Base-by-base conservation (phyloP, 2,329 filamentous ascomycete genomes). In the Trichophaea hybrida region DNA sequence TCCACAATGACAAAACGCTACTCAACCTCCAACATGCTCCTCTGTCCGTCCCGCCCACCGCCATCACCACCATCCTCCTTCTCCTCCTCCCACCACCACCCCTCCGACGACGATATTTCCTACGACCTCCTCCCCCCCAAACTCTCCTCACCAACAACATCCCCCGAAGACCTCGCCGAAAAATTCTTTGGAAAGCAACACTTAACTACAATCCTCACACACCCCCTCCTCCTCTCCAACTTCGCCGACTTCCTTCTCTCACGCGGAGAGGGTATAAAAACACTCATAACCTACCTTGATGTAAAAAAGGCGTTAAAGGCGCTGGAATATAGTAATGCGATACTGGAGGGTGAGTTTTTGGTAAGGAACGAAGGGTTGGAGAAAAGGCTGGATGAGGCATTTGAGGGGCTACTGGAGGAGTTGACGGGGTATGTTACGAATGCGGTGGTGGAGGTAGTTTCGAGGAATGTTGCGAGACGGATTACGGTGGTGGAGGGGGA, bases 261-360 rank as follows among this genome's bases (percentile, higher is more conserved):
- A 4, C 74, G 78, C 49, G 80, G 82, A 4, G 73, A 77, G 17
- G 59, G 59, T 15, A 74, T 86, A 1, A 79, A 83, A 0, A 72
- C 85, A 6, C 72, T 89, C 12, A 78, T 82, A 32, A 86, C 88
- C 73, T 88, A 88, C 64, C 75, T 88, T 1, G 83, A 87, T 66
- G 78, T 83, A 0, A 71, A 82, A 59, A 90, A 89, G 68, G 84
- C 85, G 0, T 71, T 87, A 10, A 80, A 81, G 65, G 84, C 85
- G 1, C 81, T 89, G 59, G 76, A 77, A 37, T 88, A 88, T 66
- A 79, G 83, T 17, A 87, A 89, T 69, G 79, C 83, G 0, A 76
- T 88, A 38, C 81, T 8, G 33, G 61, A 37, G 58, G 44, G 44
- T 24, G 60, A 17, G 57, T 57, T 13, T 58, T 57, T 50, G 1